Percentiles rank a stretch among this genome's conserved stretches.
phyloP scores from a whole-genome alignment of 139 green algal genomes.

The Edaphochlamys debaryana region DNA sequence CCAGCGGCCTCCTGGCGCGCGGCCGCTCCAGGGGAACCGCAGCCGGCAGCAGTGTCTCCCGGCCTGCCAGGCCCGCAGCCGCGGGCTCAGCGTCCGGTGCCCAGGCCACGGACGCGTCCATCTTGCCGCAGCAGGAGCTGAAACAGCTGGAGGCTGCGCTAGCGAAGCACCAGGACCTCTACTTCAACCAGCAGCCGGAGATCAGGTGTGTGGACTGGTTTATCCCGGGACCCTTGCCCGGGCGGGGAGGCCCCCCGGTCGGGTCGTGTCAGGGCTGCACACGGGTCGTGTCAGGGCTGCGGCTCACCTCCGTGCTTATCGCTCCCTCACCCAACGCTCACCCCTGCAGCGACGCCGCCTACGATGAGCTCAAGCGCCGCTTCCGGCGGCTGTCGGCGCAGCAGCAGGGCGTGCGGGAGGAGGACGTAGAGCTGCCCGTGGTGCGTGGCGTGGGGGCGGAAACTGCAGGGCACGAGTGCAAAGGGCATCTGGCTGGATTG shows the following conservation, averaged over 20 bases:
- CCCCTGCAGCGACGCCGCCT: slow-evolving; percentile 45
- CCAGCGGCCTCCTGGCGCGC: no score
- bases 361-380: slow-evolving; percentile 35
- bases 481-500: no score
- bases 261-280: neutral
- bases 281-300: no score
- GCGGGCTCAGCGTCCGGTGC: no score
- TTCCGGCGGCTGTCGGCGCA: slow-evolving; percentile 3
- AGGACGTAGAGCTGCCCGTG: slow-evolving; percentile 16
- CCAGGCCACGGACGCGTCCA: no score
- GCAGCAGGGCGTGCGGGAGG: neutral
- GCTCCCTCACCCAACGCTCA: no score
- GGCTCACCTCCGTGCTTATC: no score
- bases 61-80: no score
- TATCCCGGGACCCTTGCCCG: no score
- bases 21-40: no score
- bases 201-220: slow-evolving; percentile 38
- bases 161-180: neutral
- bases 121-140: neutral
- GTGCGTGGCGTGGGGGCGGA: slow-evolving; percentile 9
- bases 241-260: neutral
- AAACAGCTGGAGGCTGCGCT: slow-evolving; percentile 9
- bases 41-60: no score
- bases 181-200: slow-evolving; percentile 23
- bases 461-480: no score